Evolutionary conservation across 2,329 filamentous ascomycete species (phyloP).

Genomic region (Penicillium hesseltinei): DNA sequence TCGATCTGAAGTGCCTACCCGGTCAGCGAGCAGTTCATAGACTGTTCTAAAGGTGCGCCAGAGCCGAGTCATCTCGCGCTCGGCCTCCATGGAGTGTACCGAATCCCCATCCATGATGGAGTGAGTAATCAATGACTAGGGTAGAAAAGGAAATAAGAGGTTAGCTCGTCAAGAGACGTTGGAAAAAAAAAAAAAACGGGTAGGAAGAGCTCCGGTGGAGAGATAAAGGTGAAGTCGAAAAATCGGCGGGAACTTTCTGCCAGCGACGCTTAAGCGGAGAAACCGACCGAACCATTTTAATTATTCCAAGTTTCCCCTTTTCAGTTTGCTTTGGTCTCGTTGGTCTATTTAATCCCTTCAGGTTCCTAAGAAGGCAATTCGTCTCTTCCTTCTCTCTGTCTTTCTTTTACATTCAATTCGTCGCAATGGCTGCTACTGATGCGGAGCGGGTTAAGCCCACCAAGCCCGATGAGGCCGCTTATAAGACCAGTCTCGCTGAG

Average conservation of each 20-base stretch:
- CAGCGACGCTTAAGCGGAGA: constrained; percentile 27
- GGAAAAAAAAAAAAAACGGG: constrained; percentile 8
- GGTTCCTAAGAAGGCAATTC: constrained; percentile 1
- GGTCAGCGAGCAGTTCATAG: constrained; percentile 90
- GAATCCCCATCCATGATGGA: constrained; percentile 42
- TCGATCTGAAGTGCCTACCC: constrained; percentile 57
- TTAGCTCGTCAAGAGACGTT: background rate
- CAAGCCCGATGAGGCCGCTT: constrained; percentile 83
- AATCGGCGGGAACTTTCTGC: constrained; percentile 29
- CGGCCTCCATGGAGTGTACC: constrained; percentile 38
- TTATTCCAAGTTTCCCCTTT: constrained; percentile 24
- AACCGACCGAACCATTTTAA: constrained; percentile 28
- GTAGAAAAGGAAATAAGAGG: background rate
- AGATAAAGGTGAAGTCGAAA: constrained; percentile 23
- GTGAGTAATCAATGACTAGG: background rate
- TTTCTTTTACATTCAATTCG: constrained; percentile 11
- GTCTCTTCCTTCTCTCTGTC: constrained; percentile 13
- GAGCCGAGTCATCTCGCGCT: constrained; percentile 59
- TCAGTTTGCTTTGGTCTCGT: constrained; percentile 18
- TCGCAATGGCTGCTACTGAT: constrained; percentile 40
- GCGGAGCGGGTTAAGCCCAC: constrained; percentile 62
- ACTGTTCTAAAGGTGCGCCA: constrained; percentile 94
- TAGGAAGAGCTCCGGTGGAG: constrained; percentile 11
- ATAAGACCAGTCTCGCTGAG: constrained; percentile 73
- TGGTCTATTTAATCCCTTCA: constrained; percentile 10